Percentiles rank a stretch among this genome's conserved stretches.
Evolutionary conservation across 2,329 filamentous ascomycete species (phyloP).

Genomic region (Onygenales sp.): DNA sequence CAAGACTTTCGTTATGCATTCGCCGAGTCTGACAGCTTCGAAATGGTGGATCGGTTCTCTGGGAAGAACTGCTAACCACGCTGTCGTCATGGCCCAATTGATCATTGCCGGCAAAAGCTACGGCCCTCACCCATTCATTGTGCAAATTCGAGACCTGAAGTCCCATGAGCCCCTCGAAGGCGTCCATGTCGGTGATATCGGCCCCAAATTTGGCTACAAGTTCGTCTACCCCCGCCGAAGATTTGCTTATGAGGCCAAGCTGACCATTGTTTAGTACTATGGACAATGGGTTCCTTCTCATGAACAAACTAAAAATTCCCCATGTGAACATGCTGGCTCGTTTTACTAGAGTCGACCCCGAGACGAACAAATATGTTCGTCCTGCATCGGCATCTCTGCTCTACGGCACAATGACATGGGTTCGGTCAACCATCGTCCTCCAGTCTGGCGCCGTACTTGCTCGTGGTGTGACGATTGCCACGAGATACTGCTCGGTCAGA

Average conservation of each 20-base stretch:
- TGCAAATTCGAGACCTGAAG: constrained; percentile 61
- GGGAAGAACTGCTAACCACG: constrained; percentile 65
- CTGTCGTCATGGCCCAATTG: constrained; percentile 70
- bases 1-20: constrained; percentile 67
- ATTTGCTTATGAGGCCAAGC: background rate
- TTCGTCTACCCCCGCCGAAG: constrained; percentile 7
- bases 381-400: constrained; percentile 58
- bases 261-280: constrained; percentile 45
- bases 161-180: constrained; percentile 61
- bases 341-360: constrained; percentile 60
- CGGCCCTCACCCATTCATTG: constrained; percentile 69
- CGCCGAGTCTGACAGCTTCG: constrained; percentile 61
- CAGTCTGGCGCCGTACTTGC: constrained; percentile 63
- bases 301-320: constrained; percentile 67
- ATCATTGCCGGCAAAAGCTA: constrained; percentile 58
- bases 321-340: constrained; percentile 63
- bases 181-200: constrained; percentile 69
- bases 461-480: constrained; percentile 68
- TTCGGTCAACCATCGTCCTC: constrained; percentile 63
- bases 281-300: constrained; percentile 72
- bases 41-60: constrained; percentile 84
- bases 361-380: constrained; percentile 58
- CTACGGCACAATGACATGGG: constrained; percentile 68
- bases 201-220: constrained; percentile 70
- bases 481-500: constrained; percentile 62